Base-by-base conservation (phyloP, 805 yeast genomes). In the Yarrowia sp. region DNA sequence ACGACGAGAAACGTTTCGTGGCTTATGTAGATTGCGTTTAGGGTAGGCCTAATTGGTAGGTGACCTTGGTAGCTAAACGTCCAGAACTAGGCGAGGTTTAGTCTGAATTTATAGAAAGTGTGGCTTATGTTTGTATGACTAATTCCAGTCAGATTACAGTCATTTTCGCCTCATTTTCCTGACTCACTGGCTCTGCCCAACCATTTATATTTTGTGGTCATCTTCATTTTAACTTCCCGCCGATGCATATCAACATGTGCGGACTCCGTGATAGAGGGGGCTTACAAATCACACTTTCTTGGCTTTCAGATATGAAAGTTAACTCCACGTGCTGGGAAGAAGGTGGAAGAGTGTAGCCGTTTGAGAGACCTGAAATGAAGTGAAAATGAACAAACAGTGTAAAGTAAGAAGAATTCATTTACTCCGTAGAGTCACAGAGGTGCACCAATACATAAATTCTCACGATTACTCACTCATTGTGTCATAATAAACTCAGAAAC, bases 11-110 rank as follows among this genome's bases (percentile, higher is more conserved):
- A 22, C 8, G 55, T 50, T 52, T 19, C 19, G 59, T 53, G 59
- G 59, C 59, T 53, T 53, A 19, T 53, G 19, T 40, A 22, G 59
- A 53, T 53, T 16, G 59, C 59, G 59, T 53, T 53, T 53, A 38
- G 45, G 45, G 59, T 53, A 40, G 35, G 12, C 35, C 41, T 19
- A 38, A 8, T 53, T 53, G 45, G 59, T 50, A 3, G 26, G 32
- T 36, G 42, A 52, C 58, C 41, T 35, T n/a, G 19, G 40, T 32
- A 40, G 40, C 19, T 8, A 32, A 32, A 32, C 9, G 32, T 26
- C 32, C 32, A 26, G 7, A 9, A 14, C 19, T 50, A 35, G 40
- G 40, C 7, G 32, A 26, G 8, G 41, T n/a, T 22, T 32, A n/a
- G 19, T 2, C 22, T 10, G 5, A 5, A 14, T 16, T 52, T n/a